Evolutionary conservation across 1,284 basidiomycete species (phyloP), one percentile per base, ranked within the genome.

Genomic region (Rhodotorula glutinis): DNA sequence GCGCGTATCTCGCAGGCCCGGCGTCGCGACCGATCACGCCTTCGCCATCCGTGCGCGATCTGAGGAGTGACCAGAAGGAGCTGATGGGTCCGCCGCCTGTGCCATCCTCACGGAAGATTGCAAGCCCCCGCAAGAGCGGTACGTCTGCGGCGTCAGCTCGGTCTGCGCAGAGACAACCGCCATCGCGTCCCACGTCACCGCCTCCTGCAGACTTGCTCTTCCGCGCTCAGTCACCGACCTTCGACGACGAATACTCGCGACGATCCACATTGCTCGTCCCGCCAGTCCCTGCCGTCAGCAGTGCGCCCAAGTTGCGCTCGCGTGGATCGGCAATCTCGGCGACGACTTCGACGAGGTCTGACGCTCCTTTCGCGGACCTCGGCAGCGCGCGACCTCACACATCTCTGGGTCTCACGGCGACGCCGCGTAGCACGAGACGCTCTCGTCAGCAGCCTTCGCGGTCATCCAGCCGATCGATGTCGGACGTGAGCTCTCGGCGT

Each of bases 141-240:
- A 60, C 59, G 21, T 72, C 65, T 17, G 54, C 47, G 40, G 43
- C 46, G 11, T 66, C 62, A 10, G 40, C 29, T 58, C 54, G 86
- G 87, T 65, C 76, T 79, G 10, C 86, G 87, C 49, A 4, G 30
- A 4, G 13, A 30, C 51, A 59, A 25, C 64, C 63, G 13, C 91
- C 92, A 7, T 88, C 88, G 27, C 83, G 91, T 58, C 91, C 92
- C 0, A 88, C 86, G 0, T 95, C 92, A 0, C 91, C 92, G 2
- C 91, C 92, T 9, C 92, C 92, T 8, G 82, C 88, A 19, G 91
- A 95, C 66, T 87, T 92, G 73, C 86, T 93, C 68, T 87, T 90
- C 73, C 87, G 91, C 30, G 90, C 91, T 2, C 89, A 89, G 2
- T 91, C 90, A 0, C 90, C 92, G 0, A 86, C 86, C 3, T 86